Base-by-base conservation (phyloP, 192 early-diverging fungal genomes). In the Umbelopsis sp. region DNA sequence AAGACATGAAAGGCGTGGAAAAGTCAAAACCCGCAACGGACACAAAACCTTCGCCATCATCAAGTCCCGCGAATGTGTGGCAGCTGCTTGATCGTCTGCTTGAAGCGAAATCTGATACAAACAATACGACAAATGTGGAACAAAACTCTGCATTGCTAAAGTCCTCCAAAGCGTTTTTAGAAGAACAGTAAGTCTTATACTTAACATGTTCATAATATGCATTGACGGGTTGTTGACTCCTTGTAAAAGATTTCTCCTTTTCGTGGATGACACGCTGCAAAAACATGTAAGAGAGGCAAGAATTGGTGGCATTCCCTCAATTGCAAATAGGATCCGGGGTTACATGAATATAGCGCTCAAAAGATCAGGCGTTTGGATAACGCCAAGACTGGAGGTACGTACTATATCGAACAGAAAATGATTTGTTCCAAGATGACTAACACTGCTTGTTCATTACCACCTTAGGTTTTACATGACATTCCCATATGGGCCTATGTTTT, bases 401-500 rank as follows among this genome's bases (percentile, higher is more conserved):
- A n/a, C 3, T 20, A 35, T 53, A 18, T 27, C 0, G 37, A 41
- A 4, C 37, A 41, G 2, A 1, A 4, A 41, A 10, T 67, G 20
- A 15, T 2, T 67, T 4, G 11, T 45, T 13, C 0, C 16, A 16
- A n/a, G 44, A 22, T 20, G 15, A 22, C 18, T 2, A 20, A 64
- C 9, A 5, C 18, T 46, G 23, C 50, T 20, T 53, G 50, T 20
- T 49, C 45, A 33, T 64, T 16, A 20, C 44, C 35, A 58, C 4
- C n/a, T 27, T 71, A 85, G 78, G 72, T 80, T 33, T 69, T 82
- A 35, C 71, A 90, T 64, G 82, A 82, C 46, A 72, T 86, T 51
- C 88, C 97, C 0, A 83, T 93, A 37, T 99, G 97, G 96, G 93
- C 92, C 0, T 90, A 94, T 70, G 81, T 98, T 48, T 99, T 82